Conservation (phyloP, 768 basidiomycete genomes). For the Suillus variegatus region DNA sequence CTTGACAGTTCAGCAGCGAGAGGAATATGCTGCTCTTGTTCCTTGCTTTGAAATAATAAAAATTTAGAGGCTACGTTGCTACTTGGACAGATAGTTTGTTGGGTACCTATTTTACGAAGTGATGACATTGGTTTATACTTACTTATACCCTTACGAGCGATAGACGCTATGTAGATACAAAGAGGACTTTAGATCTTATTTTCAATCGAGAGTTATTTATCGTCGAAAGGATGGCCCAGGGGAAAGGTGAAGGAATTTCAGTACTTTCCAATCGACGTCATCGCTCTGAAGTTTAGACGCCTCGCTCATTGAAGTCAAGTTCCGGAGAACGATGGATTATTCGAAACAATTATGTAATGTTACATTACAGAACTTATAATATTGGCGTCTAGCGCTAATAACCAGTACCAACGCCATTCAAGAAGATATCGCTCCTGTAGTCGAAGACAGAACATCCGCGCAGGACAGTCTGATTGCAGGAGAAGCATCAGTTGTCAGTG, state of each 20-base stretch:
- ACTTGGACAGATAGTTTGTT: neutral
- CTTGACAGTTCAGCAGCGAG: neutral
- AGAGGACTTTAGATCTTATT: neutral
- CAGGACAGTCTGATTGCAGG: no score
- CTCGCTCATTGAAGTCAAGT: neutral
- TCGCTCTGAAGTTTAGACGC: neutral
- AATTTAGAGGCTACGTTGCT: neutral
- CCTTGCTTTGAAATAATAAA: no score
- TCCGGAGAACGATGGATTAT: neutral
- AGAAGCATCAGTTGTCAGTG: no score
- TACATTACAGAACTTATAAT: neutral
- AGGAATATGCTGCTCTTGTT: neutral
- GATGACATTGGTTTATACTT: neutral
- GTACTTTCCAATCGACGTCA: no score
- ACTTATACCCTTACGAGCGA: neutral
- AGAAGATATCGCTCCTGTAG: no score
- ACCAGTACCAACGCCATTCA: no score
- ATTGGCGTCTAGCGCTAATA: no score
- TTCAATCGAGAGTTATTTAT: neutral
- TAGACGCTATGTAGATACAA: neutral
- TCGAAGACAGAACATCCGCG: no score
- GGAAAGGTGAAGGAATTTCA: neutral
- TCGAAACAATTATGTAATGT: neutral
- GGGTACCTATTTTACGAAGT: neutral
- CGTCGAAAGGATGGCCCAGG: neutral